Percentiles rank a stretch among this genome's conserved stretches.
phyloP scores from a whole-genome alignment of 1,139 yeast genomes.

The Magnusiomyces tetraspermus region DNA sequence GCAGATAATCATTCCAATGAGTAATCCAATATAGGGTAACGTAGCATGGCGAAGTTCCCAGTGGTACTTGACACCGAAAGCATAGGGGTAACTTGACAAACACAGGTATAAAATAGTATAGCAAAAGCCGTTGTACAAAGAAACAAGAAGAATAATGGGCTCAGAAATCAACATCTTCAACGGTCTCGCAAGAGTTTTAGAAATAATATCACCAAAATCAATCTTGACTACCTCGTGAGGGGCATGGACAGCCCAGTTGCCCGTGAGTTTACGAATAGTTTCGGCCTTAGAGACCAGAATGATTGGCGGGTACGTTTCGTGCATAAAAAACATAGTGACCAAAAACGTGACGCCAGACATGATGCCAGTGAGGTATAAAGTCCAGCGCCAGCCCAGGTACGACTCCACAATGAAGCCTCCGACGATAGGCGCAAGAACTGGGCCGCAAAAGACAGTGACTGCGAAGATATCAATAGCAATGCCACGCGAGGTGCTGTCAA shows the following conservation, averaged over 20 bases:
- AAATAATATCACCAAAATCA: conserved; percentile 42
- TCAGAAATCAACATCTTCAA: conserved; percentile 57
- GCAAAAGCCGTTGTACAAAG: conserved; percentile 72
- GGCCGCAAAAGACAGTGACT: conserved; percentile 63
- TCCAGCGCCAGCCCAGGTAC: conserved; percentile 51
- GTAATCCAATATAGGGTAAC: conserved; percentile 34
- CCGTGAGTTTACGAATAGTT: conserved; percentile 39
- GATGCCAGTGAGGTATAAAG: conserved; percentile 45
- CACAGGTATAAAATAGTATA: conserved; percentile 77
- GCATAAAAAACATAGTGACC: conserved; percentile 31
- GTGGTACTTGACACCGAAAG: conserved; percentile 52
- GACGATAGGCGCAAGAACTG: conserved; percentile 58
- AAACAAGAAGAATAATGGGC: conserved; percentile 60
- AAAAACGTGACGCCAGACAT: conserved; percentile 36
- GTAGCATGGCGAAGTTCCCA: conserved; percentile 47
- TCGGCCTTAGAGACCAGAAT: conserved; percentile 40
- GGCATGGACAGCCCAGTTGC: conserved; percentile 75
- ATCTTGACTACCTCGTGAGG: conserved; percentile 67
- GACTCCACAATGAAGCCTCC: conserved; percentile 33
- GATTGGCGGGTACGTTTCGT: conserved; percentile 42
- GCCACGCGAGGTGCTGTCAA: conserved; percentile 53
- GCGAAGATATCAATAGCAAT: conserved; percentile 57
- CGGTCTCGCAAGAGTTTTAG: conserved; percentile 66
- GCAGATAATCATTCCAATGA: conserved; percentile 41
- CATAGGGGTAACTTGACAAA: conserved; percentile 70